Base-by-base conservation (phyloP, 345 rosid genomes). In the Theobroma cacao region DNA sequence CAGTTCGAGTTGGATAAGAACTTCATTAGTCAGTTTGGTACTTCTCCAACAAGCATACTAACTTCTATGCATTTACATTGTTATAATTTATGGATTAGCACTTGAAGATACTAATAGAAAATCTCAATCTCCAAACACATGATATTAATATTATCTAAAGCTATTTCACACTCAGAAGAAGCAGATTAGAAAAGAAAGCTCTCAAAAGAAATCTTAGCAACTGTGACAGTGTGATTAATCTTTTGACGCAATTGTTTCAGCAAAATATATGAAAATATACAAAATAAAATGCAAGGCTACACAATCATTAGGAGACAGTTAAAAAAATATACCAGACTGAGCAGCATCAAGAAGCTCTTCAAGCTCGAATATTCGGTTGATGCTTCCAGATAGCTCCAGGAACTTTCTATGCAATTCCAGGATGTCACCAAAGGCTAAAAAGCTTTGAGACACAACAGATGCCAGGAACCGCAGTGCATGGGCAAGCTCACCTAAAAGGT, bases 381-480 rank as follows among this genome's bases (percentile, higher is more conserved):
- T 78, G 79, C 98, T 85, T 41, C 98, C 99, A 70, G 98, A 92
- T 81, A 96, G 94, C 91, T 90, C 95, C 76, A 93, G 84, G 81
- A 94, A 94, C 85, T 94, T 96, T 86, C 92, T 89, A 73, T 96
- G 92, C 83, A 96, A 83, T 83, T 94, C 94, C 66, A 96, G 98
- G 86, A 96, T 96, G 83, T 94, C 98, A 26, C 98, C 99, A 79
- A 96, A 96, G 31, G 99, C 99, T 81, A 94, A 89, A 80, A 96
- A 96, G 92, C 99, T 96, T 81, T 94, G 98, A 80, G 99, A 96
- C 41, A 94, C 98, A 71, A 96, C 98, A 82, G 98, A 96, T 75
- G 99, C 99, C 74, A 96, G 87, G 88, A 90, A 94, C 65, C 98
- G 94, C 88, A 94, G 79, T 17, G 97, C 95, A 87, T 96, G 97